phyloP scores from a whole-genome alignment of 176 grass and related monocot species.

The Oryza officinalis region DNA sequence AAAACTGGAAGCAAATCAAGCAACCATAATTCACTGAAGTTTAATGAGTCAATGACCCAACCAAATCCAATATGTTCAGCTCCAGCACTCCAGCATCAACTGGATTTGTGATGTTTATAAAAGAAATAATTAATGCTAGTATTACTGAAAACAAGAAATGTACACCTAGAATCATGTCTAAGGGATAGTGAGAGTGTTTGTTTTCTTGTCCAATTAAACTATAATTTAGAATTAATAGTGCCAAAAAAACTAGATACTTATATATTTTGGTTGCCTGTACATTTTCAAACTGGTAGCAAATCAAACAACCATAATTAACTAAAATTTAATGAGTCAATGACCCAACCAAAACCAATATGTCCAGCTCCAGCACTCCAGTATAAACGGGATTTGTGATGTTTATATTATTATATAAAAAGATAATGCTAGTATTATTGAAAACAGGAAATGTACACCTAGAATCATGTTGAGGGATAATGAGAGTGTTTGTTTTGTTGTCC shows the following conservation, averaged over 20 bases:
- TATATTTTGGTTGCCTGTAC: too few relatives aligned
- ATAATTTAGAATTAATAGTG: too few relatives aligned
- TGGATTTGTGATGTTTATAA: not conserved
- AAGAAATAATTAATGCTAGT: too few relatives aligned
- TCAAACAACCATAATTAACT: too few relatives aligned
- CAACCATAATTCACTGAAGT: too few relatives aligned
- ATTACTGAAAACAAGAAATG: not conserved
- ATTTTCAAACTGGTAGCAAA: too few relatives aligned
- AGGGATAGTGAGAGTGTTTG: too few relatives aligned
- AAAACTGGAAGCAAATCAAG: too few relatives aligned
- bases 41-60: not conserved
- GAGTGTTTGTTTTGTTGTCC: too few relatives aligned
- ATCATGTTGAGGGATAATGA: not conserved
- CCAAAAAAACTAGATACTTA: too few relatives aligned
- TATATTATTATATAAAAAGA: too few relatives aligned
- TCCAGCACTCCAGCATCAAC: not conserved
- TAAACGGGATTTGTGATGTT: not conserved
- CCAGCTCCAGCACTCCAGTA: not conserved
- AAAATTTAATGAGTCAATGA: not conserved
- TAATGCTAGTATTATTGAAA: not conserved
- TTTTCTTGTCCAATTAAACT: too few relatives aligned
- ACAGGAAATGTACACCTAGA: not conserved
- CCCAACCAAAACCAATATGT: not conserved
- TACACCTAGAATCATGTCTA: conserved; percentile 9
- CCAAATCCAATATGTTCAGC: not conserved